These are phyloP conservation scores for Aspergillus eucalypticola DNA, from an alignment of 2,329 filamentous ascomycete species.

Conservation along the genomic window DNA sequence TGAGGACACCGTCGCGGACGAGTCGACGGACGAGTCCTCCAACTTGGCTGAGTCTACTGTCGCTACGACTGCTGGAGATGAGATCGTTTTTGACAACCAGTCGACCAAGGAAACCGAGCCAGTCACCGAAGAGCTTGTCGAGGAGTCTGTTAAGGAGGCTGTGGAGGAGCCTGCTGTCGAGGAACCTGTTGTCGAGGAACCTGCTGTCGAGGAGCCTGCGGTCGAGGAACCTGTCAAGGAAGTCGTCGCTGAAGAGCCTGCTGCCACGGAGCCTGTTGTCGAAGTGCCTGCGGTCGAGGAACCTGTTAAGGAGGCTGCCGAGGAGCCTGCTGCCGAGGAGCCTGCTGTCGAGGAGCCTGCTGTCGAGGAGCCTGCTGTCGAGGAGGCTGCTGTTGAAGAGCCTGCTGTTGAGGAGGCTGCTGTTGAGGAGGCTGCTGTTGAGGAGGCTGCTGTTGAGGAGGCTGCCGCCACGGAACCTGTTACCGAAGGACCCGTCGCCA, in stretches of 20 bases:
- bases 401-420: conserved; percentile 11
- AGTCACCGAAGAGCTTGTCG: conserved; percentile 6
- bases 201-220: conserved; percentile 12
- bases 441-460: conserved; percentile 10
- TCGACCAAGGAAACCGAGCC: background rate
- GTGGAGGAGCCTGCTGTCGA: background rate
- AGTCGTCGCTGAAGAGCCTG: background rate
- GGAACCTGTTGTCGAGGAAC: conserved; percentile 12
- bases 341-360: too few relatives aligned
- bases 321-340: conserved; percentile 7
- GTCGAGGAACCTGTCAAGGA: conserved; percentile 14
- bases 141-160: conserved; percentile 3
- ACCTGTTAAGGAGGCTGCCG: background rate
- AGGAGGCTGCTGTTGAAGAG: conserved; percentile 2
- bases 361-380: conserved; percentile 7
- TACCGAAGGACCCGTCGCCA: background rate
- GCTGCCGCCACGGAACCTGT: background rate
- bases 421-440: background rate
- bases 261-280: conserved; percentile 8
- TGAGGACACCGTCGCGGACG: background rate
- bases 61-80: background rate
- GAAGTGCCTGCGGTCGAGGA: conserved; percentile 11
- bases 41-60: background rate
- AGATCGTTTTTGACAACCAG: background rate
- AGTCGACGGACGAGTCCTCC: background rate